phyloP scores from a whole-genome alignment of 306 rosid genomes.

The Neltuma alba region DNA sequence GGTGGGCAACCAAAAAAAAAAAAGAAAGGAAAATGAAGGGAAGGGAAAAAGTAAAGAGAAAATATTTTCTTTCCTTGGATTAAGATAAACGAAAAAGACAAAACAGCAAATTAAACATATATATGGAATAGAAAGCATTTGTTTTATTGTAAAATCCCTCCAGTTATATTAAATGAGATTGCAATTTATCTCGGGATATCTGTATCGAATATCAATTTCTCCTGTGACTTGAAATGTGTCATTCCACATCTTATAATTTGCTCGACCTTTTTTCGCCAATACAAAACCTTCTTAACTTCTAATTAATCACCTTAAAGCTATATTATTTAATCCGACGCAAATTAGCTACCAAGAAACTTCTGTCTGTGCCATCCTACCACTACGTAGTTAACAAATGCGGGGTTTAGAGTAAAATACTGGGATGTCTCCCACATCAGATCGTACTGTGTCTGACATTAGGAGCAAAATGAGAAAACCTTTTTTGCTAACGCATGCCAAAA shows the following conservation, averaged over 20 bases:
- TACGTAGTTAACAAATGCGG: neutral
- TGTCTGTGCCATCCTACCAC: neutral
- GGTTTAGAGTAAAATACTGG: neutral
- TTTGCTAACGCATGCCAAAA: conserved; percentile 34
- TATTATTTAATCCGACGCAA: neutral
- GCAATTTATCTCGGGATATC: neutral
- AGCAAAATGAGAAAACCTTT: conserved; percentile 26
- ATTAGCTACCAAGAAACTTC: no score
- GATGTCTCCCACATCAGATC: neutral
- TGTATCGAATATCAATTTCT: neutral
- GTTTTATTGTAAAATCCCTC: neutral
- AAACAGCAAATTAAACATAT: neutral
- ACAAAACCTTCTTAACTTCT: no score
- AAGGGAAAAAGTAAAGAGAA: neutral
- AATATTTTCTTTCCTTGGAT: no score
- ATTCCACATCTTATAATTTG: neutral
- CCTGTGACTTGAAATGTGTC: neutral
- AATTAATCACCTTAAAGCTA: no score
- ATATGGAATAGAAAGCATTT: neutral
- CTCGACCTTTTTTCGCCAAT: no score
- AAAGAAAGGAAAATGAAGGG: no score
- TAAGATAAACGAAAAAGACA: neutral
- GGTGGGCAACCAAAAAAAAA: no score
- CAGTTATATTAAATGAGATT: neutral
- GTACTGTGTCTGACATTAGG: conserved; percentile 20